phyloP scores from a whole-genome alignment of 352 stramenopile genomes.

The Globisporangium alternatum region DNA sequence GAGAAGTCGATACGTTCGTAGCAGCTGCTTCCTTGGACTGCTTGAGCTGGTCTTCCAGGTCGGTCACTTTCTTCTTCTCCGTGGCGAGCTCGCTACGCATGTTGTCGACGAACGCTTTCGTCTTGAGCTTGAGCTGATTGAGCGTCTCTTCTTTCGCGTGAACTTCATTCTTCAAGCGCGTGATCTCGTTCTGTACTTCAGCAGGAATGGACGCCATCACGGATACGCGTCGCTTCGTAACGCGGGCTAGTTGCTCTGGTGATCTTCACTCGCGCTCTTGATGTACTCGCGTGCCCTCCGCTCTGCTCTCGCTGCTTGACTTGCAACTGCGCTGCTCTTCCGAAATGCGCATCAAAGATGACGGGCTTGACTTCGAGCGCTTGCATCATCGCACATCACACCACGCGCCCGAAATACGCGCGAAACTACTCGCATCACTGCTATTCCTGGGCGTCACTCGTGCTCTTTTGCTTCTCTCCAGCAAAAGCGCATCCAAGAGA shows the following conservation, averaged over 20 bases:
- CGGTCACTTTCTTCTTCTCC: slow-evolving; percentile 66
- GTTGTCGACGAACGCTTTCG: slow-evolving; percentile 81
- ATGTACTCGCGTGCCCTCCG: not conserved
- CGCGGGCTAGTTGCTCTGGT: not conserved
- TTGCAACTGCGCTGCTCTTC: slow-evolving; percentile 3
- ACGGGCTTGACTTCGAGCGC: not conserved
- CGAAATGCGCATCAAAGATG: slow-evolving; percentile 7
- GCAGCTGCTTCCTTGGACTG: slow-evolving; percentile 19
- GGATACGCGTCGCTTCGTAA: not conserved
- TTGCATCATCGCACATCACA: not conserved
- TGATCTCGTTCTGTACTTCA: slow-evolving; percentile 44
- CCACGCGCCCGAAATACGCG: slow-evolving; percentile 1
- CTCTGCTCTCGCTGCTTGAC: not conserved
- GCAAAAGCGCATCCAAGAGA: no score
- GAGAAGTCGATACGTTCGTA: not conserved
- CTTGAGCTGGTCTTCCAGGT: slow-evolving; percentile 52
- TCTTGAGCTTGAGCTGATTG: slow-evolving; percentile 81
- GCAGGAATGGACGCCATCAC: slow-evolving; percentile 12
- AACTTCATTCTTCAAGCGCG: slow-evolving; percentile 53
- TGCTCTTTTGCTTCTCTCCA: not conserved
- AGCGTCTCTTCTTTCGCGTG: slow-evolving; percentile 76
- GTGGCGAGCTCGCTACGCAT: slow-evolving; percentile 57
- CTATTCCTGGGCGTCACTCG: not conserved
- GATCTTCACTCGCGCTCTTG: not conserved
- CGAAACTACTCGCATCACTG: not conserved